Base-by-base conservation (phyloP, 192 early-diverging fungal species). In the Phlyctochytrium bullatum region DNA sequence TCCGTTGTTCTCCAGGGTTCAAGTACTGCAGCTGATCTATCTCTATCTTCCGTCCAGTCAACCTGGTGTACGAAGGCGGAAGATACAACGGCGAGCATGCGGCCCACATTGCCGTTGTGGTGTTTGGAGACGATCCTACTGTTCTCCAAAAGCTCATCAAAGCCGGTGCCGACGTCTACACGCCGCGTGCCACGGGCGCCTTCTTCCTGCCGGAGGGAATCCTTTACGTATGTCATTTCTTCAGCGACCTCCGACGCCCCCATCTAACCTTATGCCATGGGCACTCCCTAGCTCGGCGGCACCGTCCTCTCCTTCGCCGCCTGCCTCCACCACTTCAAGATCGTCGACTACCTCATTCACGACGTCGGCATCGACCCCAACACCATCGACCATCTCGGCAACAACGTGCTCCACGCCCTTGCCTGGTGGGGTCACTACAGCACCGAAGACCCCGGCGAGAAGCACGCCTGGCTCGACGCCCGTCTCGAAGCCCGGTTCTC, bases 401-500 rank as follows among this genome's bases (percentile, higher is more conserved):
- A 75, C 73, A 75, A 66, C 62, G 68, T 62, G 16, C 50, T 75
- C 1, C 73, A 75, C 68, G 40, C 67, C 28, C 50, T 75, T 52
- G 73, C 73, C 17, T 66, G 50, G 52, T 67, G 61, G 25, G 73
- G 73, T 0, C 27, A 66, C 34, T 47, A 47, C 40, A 47, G 40
- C 20, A 47, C 6, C 10, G 40, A 14, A 20, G 20, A 27, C 29
- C 14, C 27, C 6, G 40, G n/a, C n/a, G n/a, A n/a, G n/a, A n/a
- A n/a, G n/a, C n/a, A n/a, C n/a, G n/a, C n/a, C n/a, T n/a, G n/a
- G n/a, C n/a, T n/a, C n/a, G n/a, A n/a, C n/a, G n/a, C n/a, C n/a
- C n/a, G n/a, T n/a, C n/a, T n/a, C n/a, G n/a, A n/a, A n/a, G n/a
- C n/a, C n/a, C n/a, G n/a, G n/a, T n/a, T n/a, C n/a, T n/a, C n/a